Conservation (phyloP, 805 yeast genomes). For the Candida germanica region DNA sequence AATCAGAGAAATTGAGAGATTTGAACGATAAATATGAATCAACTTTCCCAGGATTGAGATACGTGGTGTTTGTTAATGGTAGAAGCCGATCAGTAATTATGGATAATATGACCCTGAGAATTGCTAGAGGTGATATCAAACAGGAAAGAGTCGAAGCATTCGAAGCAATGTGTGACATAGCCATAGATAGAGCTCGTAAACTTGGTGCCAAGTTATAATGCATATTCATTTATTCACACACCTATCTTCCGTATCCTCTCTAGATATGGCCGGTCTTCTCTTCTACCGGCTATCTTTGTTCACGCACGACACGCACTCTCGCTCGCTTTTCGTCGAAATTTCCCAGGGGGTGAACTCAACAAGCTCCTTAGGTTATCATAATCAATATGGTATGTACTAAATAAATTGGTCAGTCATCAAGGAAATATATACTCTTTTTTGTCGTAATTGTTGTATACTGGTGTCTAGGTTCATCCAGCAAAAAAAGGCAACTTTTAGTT, state of each 20-base stretch:
- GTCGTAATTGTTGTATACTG: no score
- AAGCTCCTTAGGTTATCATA: no score
- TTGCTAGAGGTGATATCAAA: conserved; percentile 49
- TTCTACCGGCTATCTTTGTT: not conserved
- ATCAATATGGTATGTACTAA: conserved; percentile 1
- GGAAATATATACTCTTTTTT: no score
- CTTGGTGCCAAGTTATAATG: conserved; percentile 32
- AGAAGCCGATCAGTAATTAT: conserved; percentile 64
- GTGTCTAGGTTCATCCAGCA: no score
- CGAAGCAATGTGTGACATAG: conserved; percentile 90
- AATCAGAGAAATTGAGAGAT: conserved; percentile 46
- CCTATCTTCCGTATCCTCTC: not conserved
- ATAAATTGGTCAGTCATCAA: no score
- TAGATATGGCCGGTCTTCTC: not conserved
- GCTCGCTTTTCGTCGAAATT: conserved; percentile 5
- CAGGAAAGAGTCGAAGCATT: conserved; percentile 66
- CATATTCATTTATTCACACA: not conserved
- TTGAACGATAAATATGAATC: conserved; percentile 64
- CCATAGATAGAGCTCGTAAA: conserved; percentile 69
- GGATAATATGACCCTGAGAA: conserved; percentile 57
- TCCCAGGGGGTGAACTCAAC: no score
- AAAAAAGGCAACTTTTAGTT: no score
- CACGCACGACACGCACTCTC: conserved; percentile 4
- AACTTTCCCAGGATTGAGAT: conserved; percentile 64
- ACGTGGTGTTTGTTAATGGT: conserved; percentile 89